Base-by-base conservation (phyloP, 2,329 filamentous ascomycete species). In the Epicoccum nigrum region DNA sequence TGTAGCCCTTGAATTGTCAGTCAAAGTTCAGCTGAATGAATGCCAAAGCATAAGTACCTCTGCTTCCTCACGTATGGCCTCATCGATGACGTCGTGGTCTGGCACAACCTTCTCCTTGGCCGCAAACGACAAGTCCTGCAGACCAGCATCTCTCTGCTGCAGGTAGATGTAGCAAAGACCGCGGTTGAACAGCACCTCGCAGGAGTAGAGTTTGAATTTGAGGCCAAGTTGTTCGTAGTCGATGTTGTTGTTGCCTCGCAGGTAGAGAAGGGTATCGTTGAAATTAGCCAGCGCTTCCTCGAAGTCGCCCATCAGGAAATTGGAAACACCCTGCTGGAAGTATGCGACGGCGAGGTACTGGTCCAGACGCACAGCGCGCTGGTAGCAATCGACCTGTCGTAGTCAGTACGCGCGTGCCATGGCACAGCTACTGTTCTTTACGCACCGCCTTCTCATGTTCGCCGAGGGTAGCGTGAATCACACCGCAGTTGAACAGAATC, bases 231-330 rank as follows among this genome's bases (percentile, higher is more conserved):
- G 94, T 54, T 96, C 91, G 74, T 99, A 99, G 75, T 99, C 92
- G 75, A 99, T 99, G 77, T 94, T 90, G 49, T 91, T 92, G 78
- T 99, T 97, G 56, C 94, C 94, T 68, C 94, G 86, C 37, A 99
- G 83, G 74, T 97, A 97, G 33, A 97, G 79, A 32, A 99, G 81
- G 0, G 94, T 97, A 70, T 99, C 94, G 78, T 99, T 99, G 82
- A 99, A 99, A 77, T 97, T 97, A 62, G 92, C 92, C 55, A 97
- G 81, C 15, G 94, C 94, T 74, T 97, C 94, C 73, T 97, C 92
- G 64, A 97, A 97, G 71, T 99, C 94, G 53, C 93, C 93, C 47
- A 97, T 85, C 41, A 99, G 80, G 74, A 99, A 99, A 73, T 97
- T 99, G 47, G 94, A 97, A 15, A 99, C 94, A 34, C 94, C 94